phyloP scores from a whole-genome alignment of 2,329 filamentous ascomycete species.

The Calonectria pauciramosa region DNA sequence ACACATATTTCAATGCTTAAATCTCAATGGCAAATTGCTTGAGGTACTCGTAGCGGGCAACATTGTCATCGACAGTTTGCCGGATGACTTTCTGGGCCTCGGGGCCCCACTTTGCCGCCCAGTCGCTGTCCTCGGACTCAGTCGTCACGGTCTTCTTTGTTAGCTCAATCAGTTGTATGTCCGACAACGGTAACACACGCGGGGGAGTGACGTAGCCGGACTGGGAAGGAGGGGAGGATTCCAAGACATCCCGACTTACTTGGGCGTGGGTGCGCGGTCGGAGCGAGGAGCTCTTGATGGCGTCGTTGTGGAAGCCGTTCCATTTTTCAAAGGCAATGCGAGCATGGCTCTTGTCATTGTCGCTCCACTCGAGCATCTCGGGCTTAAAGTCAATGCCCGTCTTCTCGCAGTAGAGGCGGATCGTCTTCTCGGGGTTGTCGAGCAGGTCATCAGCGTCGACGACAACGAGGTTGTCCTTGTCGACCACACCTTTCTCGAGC shows the following conservation, averaged over 20 bases:
- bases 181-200: conserved; percentile 39
- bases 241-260: conserved; percentile 57
- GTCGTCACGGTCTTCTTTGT: conserved; percentile 72
- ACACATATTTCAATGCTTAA: conserved; percentile 41
- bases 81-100: conserved; percentile 79
- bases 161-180: conserved; percentile 38
- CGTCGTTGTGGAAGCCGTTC: conserved; percentile 97
- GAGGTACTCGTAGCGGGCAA: conserved; percentile 84
- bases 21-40: conserved; percentile 71
- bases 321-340: conserved; percentile 91
- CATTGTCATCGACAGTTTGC: conserved; percentile 78
- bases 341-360: conserved; percentile 80
- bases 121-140: conserved; percentile 78
- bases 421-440: conserved; percentile 82
- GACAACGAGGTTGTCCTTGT: conserved; percentile 82
- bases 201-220: conserved; percentile 39
- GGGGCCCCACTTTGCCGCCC: conserved; percentile 80
- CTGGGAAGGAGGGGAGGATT: conserved; percentile 26
- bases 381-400: conserved; percentile 82
- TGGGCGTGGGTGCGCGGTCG: conserved; percentile 76
- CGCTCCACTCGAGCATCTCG: conserved; percentile 88
- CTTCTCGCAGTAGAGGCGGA: conserved; percentile 84
- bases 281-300: conserved; percentile 84
- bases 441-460: conserved; percentile 95
- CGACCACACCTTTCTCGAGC: conserved; percentile 76